Evolutionary conservation across 2,329 filamentous ascomycete genomes (phyloP), one percentile per base, ranked within the genome.

Genomic region (Teratosphaeriaceae sp.): DNA sequence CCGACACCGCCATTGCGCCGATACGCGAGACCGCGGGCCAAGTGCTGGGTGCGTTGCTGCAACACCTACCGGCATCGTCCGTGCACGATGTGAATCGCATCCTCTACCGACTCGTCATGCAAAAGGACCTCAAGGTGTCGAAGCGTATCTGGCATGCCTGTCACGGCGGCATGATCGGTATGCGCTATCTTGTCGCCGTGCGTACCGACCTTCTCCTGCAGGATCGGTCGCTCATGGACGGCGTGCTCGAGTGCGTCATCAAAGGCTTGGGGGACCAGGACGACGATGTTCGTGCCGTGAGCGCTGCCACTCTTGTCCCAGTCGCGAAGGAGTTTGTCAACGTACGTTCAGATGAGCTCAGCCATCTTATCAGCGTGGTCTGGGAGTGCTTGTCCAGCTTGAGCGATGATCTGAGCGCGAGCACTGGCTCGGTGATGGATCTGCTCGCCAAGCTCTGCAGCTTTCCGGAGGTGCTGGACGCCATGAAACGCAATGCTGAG

Each of bases 381-480:
- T 98, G 92, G 92, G 86, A 94, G 59, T 97, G 92, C 68, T 73
- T 98, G 19, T 94, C 90, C 3, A 94, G 94, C 61, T 73, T 98
- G n/a, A 89, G 90, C 51, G 92, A 98, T 61, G 92, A 98, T 60
- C 74, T 98, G 15, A 97, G 89, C 63, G 92, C 92, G 3, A 97
- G 92, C 63, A 98, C 94, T 8, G 92, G 92, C 37, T 94, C 88
- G 44, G 94, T 98, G 42, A 98, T 98, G 94, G 94, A 98, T 63
- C 77, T 98, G 30, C 75, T 98, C 15, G 92, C 94, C 12, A 97
- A 92, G 47, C 79, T 98, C 2, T 98, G 92, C 69, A 85, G 88
- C 50, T 98, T 96, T 69, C 86, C 86, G 0, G 80, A 95, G 67
- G 90, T 97, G 6, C 70, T 98, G 23, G 81, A 90, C 47, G 85